Base-by-base conservation (phyloP, 331 rosid genomes). In the Malus hybrid region DNA sequence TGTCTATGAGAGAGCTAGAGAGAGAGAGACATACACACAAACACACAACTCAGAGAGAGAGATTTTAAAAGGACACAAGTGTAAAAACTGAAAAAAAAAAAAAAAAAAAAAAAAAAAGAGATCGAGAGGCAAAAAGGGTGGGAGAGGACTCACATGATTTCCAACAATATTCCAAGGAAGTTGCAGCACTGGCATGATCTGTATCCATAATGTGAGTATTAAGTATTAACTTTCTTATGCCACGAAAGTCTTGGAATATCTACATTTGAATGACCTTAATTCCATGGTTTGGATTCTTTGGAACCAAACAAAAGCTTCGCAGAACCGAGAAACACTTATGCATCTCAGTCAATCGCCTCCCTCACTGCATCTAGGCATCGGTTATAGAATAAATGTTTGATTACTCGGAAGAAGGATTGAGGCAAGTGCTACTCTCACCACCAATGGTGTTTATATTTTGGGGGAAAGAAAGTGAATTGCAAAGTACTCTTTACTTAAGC, bases 171-270 rank as follows among this genome's bases (percentile, higher is more conserved):
- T 42, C 76, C 56, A 36, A 39, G 27, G 59, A 29, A 39, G 76
- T 55, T 79, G 86, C 83, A 82, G 75, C 57, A 82, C 80, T 83
- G 88, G 84, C 91, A 88, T 89, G 96, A 91, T 82, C 89, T 85
- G 83, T 81, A 78, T 78, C 89, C 90, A 84, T 88, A 81, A 83
- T 80, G 86, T 72, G 74, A 63, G 75, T 85, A 82, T 70, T 82
- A 86, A 13, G 28, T 60, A 34, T 61, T 39, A 27, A 31, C 20
- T 61, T n/a, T 13, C 14, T 28, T 60, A 60, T 61, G 31, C 18
- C 56, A 57, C 36, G 36, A 72, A 72, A 72, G 67, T 57, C 76
- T 57, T 72, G 28, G 16, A 18, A 63, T 56, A 57, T 13, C 52
- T 71, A 64, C 24, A 34, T 36, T 34, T 34, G 24, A 27, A 34